Percentiles rank a stretch among this genome's conserved stretches.
phyloP scores from a whole-genome alignment of 23 red algal genomes.

The Gracilaria vermiculophylla region DNA sequence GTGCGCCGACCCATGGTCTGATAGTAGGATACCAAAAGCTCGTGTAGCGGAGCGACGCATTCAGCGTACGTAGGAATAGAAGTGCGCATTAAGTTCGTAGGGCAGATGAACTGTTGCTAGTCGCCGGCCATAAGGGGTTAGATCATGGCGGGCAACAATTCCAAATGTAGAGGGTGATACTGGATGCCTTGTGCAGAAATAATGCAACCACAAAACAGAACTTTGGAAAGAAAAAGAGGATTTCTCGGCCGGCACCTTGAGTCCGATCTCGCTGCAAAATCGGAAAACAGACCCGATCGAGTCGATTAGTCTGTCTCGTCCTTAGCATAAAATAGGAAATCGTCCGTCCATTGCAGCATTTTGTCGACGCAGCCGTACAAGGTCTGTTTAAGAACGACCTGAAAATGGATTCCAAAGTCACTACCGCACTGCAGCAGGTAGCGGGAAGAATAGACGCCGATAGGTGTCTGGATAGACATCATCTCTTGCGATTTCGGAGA shows the following conservation, averaged over 20 bases:
- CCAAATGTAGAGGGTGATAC: neutral
- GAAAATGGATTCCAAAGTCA: constrained; percentile 43
- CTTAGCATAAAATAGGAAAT: constrained; percentile 24
- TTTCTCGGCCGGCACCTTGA: constrained; percentile 35
- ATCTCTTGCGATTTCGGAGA: constrained; percentile 14
- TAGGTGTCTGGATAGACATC: constrained; percentile 45
- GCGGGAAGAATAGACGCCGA: constrained; percentile 6
- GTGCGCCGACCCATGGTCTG: neutral
- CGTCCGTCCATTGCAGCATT: constrained; percentile 29
- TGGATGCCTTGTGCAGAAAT: neutral
- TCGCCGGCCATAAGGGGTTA: neutral
- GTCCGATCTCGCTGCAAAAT: neutral
- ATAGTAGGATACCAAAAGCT: neutral
- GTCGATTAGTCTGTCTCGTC: constrained; percentile 15
- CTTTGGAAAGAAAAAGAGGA: neutral
- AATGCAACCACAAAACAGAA: neutral
- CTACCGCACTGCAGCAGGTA: neutral
- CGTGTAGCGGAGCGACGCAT: neutral
- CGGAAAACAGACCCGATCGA: neutral
- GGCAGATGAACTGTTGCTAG: constrained; percentile 21
- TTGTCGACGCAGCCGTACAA: neutral
- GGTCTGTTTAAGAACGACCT: neutral
- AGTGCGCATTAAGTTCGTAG: constrained; percentile 5
- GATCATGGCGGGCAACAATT: neutral
- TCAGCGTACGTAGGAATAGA: constrained; percentile 5